Conservation (phyloP, 345 rosid species). For the Conringia planisiliqua region DNA sequence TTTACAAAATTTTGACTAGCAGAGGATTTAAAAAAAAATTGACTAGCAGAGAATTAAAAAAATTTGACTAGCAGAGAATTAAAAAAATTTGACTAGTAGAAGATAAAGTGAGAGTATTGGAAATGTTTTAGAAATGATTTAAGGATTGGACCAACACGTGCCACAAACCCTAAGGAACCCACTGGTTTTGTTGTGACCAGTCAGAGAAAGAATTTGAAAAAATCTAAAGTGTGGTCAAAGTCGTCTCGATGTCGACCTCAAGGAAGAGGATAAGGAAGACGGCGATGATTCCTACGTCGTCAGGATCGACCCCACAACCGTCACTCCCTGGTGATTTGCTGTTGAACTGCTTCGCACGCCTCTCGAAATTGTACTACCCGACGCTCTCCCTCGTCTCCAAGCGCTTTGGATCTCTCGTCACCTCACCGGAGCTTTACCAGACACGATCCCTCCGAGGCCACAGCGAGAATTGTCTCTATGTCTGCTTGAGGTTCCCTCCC, state of each 20-base stretch:
- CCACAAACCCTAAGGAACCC: no score
- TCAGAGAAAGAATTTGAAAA: no score
- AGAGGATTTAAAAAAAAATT: no score
- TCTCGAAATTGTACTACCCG: constrained; percentile 44
- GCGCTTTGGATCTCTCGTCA: constrained; percentile 43
- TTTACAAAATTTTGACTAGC: no score
- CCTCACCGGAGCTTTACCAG: constrained; percentile 48
- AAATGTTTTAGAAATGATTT: no score
- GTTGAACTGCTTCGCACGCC: constrained; percentile 48
- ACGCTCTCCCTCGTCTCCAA: constrained; percentile 40
- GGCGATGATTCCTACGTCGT: background rate
- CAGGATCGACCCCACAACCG: background rate
- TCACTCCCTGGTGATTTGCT: constrained; percentile 54
- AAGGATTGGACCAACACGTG: no score
- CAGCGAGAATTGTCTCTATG: constrained; percentile 46
- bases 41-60: no score
- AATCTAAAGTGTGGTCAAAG: no score
- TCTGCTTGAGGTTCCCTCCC: constrained; percentile 42
- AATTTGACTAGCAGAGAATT: no score
- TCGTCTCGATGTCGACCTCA: background rate
- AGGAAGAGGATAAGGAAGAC: background rate
- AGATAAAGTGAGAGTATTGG: no score
- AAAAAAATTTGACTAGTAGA: no score
- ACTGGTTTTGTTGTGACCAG: no score
- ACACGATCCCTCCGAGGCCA: constrained; percentile 31